A percentile compares a stretch with the other conserved stretches of the same genome.
Evolutionary conservation across 768 basidiomycete genomes (phyloP).

Genomic region (Xerocomus potaroensis): DNA sequence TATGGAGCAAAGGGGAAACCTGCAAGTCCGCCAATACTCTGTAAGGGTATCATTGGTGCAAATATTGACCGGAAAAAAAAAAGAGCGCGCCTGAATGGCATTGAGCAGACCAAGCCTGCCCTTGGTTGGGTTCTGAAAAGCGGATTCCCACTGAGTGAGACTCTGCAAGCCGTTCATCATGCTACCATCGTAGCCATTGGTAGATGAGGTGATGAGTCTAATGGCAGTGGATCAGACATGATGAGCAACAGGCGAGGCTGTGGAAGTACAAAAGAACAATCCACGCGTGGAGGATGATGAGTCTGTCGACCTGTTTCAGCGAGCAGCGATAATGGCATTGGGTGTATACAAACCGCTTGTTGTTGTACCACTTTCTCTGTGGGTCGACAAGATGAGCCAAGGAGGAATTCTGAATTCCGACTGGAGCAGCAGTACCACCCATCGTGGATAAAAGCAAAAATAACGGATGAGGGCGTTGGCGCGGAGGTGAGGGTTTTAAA

Average conservation of each 20-base stretch:
- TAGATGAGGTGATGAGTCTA: constrained; percentile 71
- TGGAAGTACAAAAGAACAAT: constrained; percentile 56
- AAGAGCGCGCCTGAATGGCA: constrained; percentile 58
- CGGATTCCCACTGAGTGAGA: constrained; percentile 55
- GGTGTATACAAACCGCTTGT: constrained; percentile 55
- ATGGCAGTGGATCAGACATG: constrained; percentile 2
- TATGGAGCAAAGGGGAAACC: constrained; percentile 71
- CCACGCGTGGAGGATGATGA: constrained; percentile 66
- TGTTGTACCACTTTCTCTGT: constrained; percentile 71
- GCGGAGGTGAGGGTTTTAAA: too few relatives aligned
- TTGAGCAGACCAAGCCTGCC: constrained; percentile 64
- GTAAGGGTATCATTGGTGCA: background rate
- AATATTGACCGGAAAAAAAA: background rate
- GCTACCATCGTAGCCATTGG: constrained; percentile 72
- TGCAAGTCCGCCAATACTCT: constrained; percentile 69
- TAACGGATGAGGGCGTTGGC: background rate
- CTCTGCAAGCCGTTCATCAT: constrained; percentile 82
- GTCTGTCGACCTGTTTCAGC: constrained; percentile 33
- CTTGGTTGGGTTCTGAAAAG: constrained; percentile 56
- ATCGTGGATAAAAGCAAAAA: constrained; percentile 32
- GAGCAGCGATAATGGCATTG: too few relatives aligned
- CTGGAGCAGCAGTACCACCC: constrained; percentile 46
- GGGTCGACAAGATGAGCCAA: constrained; percentile 60
- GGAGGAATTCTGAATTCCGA: constrained; percentile 27
- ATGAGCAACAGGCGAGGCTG: background rate